phyloP scores from a whole-genome alignment of 495 filamentous ascomycete genomes.

The Podospora comata region DNA sequence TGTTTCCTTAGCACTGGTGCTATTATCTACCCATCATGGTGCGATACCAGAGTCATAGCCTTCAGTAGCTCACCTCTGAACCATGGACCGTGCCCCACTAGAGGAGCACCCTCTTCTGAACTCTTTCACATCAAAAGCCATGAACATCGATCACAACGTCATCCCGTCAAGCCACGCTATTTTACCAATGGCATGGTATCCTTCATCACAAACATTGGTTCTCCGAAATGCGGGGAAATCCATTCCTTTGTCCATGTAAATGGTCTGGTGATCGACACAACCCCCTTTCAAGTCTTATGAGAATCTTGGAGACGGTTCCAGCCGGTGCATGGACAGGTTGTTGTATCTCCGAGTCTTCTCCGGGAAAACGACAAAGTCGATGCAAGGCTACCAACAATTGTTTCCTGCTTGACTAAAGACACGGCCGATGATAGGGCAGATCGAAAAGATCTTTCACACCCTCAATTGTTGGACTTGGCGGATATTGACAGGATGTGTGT shows the following conservation, averaged over 20 bases:
- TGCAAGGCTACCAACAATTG: not conserved
- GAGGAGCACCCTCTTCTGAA: slow-evolving; percentile 1
- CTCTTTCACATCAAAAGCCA: not conserved
- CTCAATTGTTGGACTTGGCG: not conserved
- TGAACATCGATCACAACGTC: not conserved
- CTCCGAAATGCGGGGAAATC: not conserved
- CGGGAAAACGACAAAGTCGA: not conserved
- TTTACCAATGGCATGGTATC: not conserved
- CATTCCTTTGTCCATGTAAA: not conserved
- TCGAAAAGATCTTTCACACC: not conserved
- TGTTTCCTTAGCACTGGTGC: not conserved
- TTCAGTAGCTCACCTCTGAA: not conserved
- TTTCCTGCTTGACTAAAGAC: not conserved
- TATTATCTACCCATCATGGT: not conserved
- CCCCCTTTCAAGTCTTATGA: not conserved
- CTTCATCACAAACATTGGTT: not conserved
- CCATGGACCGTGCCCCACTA: not conserved
- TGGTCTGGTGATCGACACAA: not conserved
- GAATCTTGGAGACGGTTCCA: not conserved
- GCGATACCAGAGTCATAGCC: not conserved
- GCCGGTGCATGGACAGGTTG: not conserved
- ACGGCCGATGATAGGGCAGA: not conserved
- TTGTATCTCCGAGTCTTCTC: not conserved
- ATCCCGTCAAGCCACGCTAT: not conserved
- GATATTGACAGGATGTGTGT: too few species aligned